Conservation (phyloP, 1,139 yeast genomes). For the Lodderomyces parapsilosis region DNA sequence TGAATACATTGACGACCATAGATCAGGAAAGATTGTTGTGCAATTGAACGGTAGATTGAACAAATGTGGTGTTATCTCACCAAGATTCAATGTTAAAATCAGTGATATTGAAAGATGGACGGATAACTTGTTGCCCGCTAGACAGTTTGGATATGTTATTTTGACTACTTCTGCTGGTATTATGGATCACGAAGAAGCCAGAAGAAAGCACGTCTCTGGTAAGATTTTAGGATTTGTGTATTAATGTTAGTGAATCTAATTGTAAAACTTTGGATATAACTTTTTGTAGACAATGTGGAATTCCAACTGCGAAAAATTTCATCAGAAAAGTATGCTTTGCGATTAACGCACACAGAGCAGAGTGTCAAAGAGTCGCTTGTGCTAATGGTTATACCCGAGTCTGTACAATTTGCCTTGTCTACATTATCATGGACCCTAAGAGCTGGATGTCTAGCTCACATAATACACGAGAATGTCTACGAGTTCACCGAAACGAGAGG, state of each 20-base stretch:
- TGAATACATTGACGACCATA: conserved; percentile 98
- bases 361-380: no score
- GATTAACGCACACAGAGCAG: no score
- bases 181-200: conserved; percentile 99
- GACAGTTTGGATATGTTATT: conserved; percentile 97
- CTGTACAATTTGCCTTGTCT: conserved; percentile 28
- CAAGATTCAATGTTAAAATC: conserved; percentile 95
- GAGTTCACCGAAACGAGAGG: conserved; percentile 86
- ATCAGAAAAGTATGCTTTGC: no score
- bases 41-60: conserved; percentile 97
- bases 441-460: conserved; percentile 68
- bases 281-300: not conserved
- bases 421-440: conserved; percentile 51
- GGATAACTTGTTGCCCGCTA: conserved; percentile 94
- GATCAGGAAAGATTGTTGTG: conserved; percentile 96
- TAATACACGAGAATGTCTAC: conserved; percentile 62
- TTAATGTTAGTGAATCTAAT: conserved; percentile 32
- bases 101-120: conserved; percentile 97
- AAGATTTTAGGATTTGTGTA: conserved; percentile 96
- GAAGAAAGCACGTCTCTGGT: conserved; percentile 99
- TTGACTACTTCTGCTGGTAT: conserved; percentile 99
- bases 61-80: conserved; percentile 98
- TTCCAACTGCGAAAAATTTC: not conserved
- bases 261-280: no score
- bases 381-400: conserved; percentile 22